Base-by-base conservation (phyloP, 2,329 filamentous ascomycete species). In the Chaetomium olivaceum region DNA sequence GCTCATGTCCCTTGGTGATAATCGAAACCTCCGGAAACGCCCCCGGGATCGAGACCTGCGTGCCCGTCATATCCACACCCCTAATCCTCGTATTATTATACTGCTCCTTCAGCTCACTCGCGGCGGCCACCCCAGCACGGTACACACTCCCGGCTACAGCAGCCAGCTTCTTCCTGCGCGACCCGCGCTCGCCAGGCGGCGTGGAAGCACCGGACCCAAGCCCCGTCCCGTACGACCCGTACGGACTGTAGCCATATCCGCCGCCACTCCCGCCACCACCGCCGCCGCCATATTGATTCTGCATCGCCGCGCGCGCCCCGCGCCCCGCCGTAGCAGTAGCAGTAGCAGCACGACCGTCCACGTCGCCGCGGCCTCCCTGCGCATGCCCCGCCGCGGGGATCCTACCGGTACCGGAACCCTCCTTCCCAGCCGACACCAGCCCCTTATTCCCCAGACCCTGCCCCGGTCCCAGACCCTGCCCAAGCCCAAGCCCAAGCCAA, bases 11-110 rank as follows among this genome's bases (percentile, higher is more conserved):
- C 67, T 88, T 89, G 12, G 88, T 85, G 19, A 90, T 86, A 66
- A 97, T 91, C n/a, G 90, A 87, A 21, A 92, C 90, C 71, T 97
- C 90, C 0, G 93, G 92, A 73, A 96, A 97, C 1, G 89, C 87
- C 0, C 90, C 91, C 0, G 92, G 89, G 33, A 91, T 90, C 54
- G 82, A 79, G 23, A 80, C 76, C 67, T 77, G 78, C 9, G 74
- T 71, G 19, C 74, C 69, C 8, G 71, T 61, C 7, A 71, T 67
- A 51, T 80, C 79, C 4, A 77, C 72, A n/a, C 76, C 74, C 6
- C 76, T 66, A 21, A 77, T 75, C 60, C 82, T 77, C 0, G 83
- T 83, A 67, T 86, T 85, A 61, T 81, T 83, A 74, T 87, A 87
- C 29, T 85, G 84, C 69, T 87, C 85, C 67, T 80, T 81, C 64